Percentiles rank a stretch among this genome's conserved stretches.
These are phyloP conservation scores for Exophiala sp. DNA, from an alignment of 2,329 filamentous ascomycete species.

Conservation along the genomic window DNA sequence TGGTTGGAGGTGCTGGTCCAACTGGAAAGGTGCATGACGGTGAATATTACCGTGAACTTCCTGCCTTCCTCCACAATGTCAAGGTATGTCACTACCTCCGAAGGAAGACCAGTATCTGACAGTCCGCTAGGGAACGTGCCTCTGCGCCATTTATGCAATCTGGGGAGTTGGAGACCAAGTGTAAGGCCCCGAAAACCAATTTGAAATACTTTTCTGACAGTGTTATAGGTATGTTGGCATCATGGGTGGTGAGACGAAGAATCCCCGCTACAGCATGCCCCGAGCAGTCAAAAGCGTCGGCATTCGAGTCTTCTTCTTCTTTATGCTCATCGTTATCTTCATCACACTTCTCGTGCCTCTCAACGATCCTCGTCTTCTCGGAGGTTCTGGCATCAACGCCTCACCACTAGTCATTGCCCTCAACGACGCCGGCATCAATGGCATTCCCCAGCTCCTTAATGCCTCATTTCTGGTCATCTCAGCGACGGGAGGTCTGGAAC, in stretches of 20 bases:
- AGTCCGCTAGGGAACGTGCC: conserved; percentile 6
- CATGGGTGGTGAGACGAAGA: conserved; percentile 35
- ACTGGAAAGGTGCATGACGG: conserved; percentile 67
- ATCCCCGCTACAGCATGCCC: conserved; percentile 35
- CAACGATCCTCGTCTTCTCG: conserved; percentile 28
- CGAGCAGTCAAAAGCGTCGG: conserved; percentile 33
- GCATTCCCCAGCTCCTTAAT: conserved; percentile 85
- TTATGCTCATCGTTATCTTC: conserved; percentile 32
- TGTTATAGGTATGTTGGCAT: conserved; percentile 38
- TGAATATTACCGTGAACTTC: conserved; percentile 48
- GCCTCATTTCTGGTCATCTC: conserved; percentile 75
- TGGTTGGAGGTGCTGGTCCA: conserved; percentile 8
- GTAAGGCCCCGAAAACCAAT: too few species aligned
- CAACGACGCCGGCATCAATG: conserved; percentile 72
- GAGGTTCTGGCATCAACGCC: conserved; percentile 43
- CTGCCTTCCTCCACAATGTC: conserved; percentile 3
- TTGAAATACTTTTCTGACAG: not conserved
- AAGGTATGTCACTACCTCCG: not conserved
- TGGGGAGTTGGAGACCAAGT: not conserved
- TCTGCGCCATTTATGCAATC: conserved; percentile 1
- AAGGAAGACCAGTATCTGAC: not conserved
- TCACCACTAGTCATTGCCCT: conserved; percentile 95
- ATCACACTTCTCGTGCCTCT: conserved; percentile 30
- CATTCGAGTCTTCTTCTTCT: conserved; percentile 33
- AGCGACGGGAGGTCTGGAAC: conserved; percentile 35